phyloP scores from a whole-genome alignment of 352 stramenopile species.

The Globisporangium carolinianum region DNA sequence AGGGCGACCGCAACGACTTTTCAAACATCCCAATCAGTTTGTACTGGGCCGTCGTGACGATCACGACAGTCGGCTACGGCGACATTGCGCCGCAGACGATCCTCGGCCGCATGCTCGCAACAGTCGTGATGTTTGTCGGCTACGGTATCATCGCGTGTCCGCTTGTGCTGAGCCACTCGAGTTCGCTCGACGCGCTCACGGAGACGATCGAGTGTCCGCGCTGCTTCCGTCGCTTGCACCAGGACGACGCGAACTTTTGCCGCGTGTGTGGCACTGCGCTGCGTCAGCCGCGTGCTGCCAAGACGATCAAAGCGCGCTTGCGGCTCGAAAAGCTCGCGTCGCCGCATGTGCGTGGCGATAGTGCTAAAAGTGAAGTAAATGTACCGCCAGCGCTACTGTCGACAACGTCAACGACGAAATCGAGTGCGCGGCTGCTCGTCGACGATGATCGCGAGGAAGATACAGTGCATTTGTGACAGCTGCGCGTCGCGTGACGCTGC shows the following conservation, averaged over 20 bases:
- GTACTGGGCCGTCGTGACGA: conserved; percentile 47
- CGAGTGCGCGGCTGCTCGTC: conserved; percentile 35
- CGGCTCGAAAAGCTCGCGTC: conserved; percentile 52
- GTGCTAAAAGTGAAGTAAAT: conserved; percentile 6
- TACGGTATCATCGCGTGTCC: conserved; percentile 46
- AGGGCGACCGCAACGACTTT: conserved; percentile 69
- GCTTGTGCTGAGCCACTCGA: conserved; percentile 40
- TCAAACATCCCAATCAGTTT: conserved; percentile 52
- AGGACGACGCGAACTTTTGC: conserved; percentile 46
- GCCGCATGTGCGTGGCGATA: conserved; percentile 13
- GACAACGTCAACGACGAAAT: conserved; percentile 57
- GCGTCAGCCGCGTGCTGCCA: conserved; percentile 30
- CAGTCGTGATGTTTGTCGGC: conserved; percentile 42
- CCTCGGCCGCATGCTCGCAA: conserved; percentile 33
- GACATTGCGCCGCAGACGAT: conserved; percentile 45
- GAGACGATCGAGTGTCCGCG: conserved; percentile 27
- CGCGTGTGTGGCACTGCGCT: conserved; percentile 31
- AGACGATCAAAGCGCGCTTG: conserved; percentile 55
- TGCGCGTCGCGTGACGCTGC: too few species aligned
- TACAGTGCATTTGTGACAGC: conserved; percentile 6
- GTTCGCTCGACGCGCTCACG: conserved; percentile 21
- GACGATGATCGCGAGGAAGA: conserved; percentile 11
- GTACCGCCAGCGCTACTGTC: conserved; percentile 16
- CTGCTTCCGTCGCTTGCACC: conserved; percentile 37
- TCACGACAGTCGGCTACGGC: conserved; percentile 49